These are phyloP conservation scores for Candida ulmi DNA, from an alignment of 805 yeast species.

Conservation along the genomic window DNA sequence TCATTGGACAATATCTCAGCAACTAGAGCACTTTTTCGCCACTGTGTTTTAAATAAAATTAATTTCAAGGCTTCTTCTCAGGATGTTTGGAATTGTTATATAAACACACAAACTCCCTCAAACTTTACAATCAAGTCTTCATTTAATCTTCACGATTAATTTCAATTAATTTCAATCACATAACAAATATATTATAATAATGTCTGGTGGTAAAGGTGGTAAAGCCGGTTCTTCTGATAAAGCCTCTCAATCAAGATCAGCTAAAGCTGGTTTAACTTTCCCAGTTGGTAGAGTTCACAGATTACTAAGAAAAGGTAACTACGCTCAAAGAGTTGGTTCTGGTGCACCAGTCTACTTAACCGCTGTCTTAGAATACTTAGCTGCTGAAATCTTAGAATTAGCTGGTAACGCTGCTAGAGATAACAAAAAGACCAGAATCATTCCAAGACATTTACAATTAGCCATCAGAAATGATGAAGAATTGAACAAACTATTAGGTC, in stretches of 20 bases:
- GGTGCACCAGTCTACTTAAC: slow-evolving; percentile 99
- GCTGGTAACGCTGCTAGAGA: slow-evolving; percentile 99
- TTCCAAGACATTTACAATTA: slow-evolving; percentile 95
- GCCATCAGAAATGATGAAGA: slow-evolving; percentile 98
- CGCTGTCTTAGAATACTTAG: slow-evolving; percentile 93
- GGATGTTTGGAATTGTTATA: background rate
- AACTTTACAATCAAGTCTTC: background rate
- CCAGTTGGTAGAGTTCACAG: slow-evolving; percentile 99
- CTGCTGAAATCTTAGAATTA: slow-evolving; percentile 94
- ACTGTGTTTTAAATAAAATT: no score
- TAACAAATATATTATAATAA: slow-evolving; percentile 20
- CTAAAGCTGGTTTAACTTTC: slow-evolving; percentile 98
- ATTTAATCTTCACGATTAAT: background rate
- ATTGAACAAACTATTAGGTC: slow-evolving; percentile 81
- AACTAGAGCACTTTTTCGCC: slow-evolving; percentile 3
- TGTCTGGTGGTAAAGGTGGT: slow-evolving; percentile 76
- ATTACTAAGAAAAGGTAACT: slow-evolving; percentile 93
- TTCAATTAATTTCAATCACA: background rate
- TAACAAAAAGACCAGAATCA: slow-evolving; percentile 95
- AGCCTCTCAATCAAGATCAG: slow-evolving; percentile 96
- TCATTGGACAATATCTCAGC: slow-evolving; percentile 6
- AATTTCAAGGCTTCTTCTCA: no score
- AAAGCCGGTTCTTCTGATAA: slow-evolving; percentile 94
- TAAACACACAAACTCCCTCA: background rate
- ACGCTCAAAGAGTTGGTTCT: slow-evolving; percentile 98